Base-by-base conservation (phyloP, 2,329 filamentous ascomycete species). In the Ilyonectria sp. region DNA sequence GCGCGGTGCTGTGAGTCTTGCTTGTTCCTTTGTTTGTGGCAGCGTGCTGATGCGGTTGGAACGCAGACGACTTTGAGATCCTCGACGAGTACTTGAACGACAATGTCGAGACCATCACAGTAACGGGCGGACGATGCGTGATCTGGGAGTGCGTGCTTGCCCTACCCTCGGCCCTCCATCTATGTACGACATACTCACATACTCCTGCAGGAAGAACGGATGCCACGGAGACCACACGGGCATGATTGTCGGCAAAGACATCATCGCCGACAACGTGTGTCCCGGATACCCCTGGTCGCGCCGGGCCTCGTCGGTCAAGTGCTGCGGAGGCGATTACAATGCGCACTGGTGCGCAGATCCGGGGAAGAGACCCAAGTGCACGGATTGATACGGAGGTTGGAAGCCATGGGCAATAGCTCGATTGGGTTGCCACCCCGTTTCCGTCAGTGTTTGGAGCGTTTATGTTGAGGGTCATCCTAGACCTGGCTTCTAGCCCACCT, bases 191-290 rank as follows among this genome's bases (percentile, higher is more conserved):
- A 23, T 31, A 13, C 59, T 63, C 26, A 67, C 35, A 47, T 46
- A 7, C 2, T n/a, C 2, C 23, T 17, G 8, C 35, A 71, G 69
- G 26, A 56, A 66, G 13, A 49, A 69, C 57, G 52, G 49, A 3
- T 71, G 69, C 53, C 52, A 60, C 9, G 69, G 69, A 10, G 63
- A 63, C 29, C 66, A 71, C 59, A 71, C 69, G 1, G 66, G 55
- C 17, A 69, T 67, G 66, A 55, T 71, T 26, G 15, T 57, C 6
- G 69, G 69, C 23, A 26, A 23, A 6, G 40, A 65, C 19, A 26
- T 71, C 10, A 13, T 53, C 11, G 21, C 19, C 10, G 55, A 69
- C 33, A 52, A 56, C 23, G 43, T 71, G 8, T 71, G 69, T 53
- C 66, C 69, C 4, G 13, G n/a, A 17, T 63, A 67, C 10, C 35